Evolutionary conservation across 768 basidiomycete species (phyloP).

Genomic region (Crassisporium funariophilum): DNA sequence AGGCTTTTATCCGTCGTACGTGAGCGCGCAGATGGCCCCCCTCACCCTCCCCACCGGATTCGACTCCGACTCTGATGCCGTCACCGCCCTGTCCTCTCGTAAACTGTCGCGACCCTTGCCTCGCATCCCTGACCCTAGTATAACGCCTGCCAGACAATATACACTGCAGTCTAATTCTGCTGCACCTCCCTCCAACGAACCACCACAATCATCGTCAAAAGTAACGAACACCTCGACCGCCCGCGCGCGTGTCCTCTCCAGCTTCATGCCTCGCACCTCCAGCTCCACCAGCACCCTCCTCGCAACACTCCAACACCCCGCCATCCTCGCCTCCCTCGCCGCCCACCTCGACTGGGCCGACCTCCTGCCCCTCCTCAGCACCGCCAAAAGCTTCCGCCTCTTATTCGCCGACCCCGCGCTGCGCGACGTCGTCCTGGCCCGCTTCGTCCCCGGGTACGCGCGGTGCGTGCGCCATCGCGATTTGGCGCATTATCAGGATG

Average conservation of each 20-base stretch:
- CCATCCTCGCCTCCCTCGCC: conserved; percentile 29
- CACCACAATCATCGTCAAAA: no score
- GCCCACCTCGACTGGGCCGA: conserved; percentile 40
- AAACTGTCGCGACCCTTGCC: conserved; percentile 10
- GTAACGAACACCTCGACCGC: conserved; percentile 9
- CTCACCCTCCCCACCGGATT: not conserved
- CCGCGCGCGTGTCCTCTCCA: conserved; percentile 16
- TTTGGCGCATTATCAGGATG: conserved; percentile 40
- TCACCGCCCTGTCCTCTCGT: not conserved
- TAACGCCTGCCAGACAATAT: not conserved
- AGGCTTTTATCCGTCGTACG: no score
- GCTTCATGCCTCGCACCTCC: conserved; percentile 16
- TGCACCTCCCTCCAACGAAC: conserved; percentile 7
- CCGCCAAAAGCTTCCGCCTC: conserved; percentile 33
- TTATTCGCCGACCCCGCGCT: conserved; percentile 31
- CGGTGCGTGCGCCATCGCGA: conserved; percentile 44
- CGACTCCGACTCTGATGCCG: not conserved
- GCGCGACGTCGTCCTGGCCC: conserved; percentile 43
- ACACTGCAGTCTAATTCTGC: conserved; percentile 2
- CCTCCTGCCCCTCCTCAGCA: conserved; percentile 38
- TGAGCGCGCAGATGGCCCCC: not conserved
- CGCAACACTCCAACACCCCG: conserved; percentile 19
- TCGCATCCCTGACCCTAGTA: conserved; percentile 11
- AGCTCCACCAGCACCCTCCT: conserved; percentile 14
- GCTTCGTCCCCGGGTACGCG: conserved; percentile 62